A percentile compares a stretch with the other conserved stretches of the same genome.
phyloP scores from a whole-genome alignment of 192 early-diverging fungal genomes.

The Obelidium mucronatum region DNA sequence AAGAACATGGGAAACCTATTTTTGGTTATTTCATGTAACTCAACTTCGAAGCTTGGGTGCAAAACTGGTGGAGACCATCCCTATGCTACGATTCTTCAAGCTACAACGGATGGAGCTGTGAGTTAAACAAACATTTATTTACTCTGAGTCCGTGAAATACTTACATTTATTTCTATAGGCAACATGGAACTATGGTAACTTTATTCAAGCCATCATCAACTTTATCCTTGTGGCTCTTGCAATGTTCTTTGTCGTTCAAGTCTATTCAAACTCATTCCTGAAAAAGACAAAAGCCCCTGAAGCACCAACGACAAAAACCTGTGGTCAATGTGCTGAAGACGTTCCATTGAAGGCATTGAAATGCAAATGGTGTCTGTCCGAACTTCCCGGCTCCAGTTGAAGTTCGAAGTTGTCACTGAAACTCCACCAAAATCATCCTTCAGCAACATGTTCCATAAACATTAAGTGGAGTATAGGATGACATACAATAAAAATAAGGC shows the following conservation, averaged over 20 bases:
- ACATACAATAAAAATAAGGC: no score
- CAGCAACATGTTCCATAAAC: no score
- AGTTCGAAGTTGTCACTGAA: no score
- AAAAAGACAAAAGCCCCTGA: not conserved
- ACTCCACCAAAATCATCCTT: no score
- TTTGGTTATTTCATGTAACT: slow-evolving; percentile 7
- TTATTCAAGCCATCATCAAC: slow-evolving; percentile 57
- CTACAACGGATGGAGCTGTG: not conserved
- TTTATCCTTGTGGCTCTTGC: slow-evolving; percentile 56
- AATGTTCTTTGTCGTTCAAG: slow-evolving; percentile 27
- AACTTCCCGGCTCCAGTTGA: no score
- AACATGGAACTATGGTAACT: not conserved
- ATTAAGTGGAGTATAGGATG: no score
- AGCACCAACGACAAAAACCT: not conserved
- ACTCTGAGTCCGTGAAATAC: no score
- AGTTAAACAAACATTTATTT: no score
- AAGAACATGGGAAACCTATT: slow-evolving; percentile 36
- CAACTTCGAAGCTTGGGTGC: not conserved
- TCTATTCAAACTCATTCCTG: slow-evolving; percentile 19
- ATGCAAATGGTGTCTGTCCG: not conserved
- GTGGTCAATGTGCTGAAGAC: not conserved
- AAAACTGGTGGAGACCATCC: slow-evolving; percentile 3
- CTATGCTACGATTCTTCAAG: not conserved
- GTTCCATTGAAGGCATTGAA: not conserved
- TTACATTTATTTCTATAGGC: no score